Base-by-base conservation (phyloP, 2,329 filamentous ascomycete species). In the Aspergillus sp. region DNA sequence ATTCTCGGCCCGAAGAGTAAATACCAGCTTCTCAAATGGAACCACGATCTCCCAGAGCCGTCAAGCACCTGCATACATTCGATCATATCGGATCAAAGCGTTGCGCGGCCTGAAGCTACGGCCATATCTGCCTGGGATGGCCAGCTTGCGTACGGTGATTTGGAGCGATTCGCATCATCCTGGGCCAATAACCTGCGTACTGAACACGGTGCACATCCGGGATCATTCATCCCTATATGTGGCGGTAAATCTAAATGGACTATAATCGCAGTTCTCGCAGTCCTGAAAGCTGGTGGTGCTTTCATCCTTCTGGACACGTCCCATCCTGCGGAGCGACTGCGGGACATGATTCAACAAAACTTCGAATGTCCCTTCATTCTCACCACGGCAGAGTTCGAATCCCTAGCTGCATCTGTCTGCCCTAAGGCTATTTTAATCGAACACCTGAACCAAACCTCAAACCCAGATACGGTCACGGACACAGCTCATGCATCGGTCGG, bases 221-320 rank as follows among this genome's bases (percentile, higher is more conserved):
- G 24, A 8, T 5, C 24, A 8, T 52, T 61, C 20, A 54, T 66
- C 2, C 61, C 62, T 2, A n/a, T 64, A 1, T 63, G 59, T 38
- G 57, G 62, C 24, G 59, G 63, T 20, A 67, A 65, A 44, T 67
- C 65, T 13, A 47, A 30, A 30, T 67, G 64, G 64, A 56, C 55
- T n/a, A 53, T 60, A 13, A 49, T 67, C 24, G 57, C 60, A 9
- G 47, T 65, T 11, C 43, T 67, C 1, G 61, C 55, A 5, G 51
- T 62, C 6, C 53, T 66, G 50, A 65, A 62, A 35, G 56, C 60
- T 9, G 65, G 64, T 11, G 61, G 58, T 9, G 58, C 59, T 16
- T 64, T 66, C 26, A 58, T 63, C 10, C 33, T 51, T 2, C 14
- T 60, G 5, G 51, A 56, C 33, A 50, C 56, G 3, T 46, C 53